Evolutionary conservation across 805 yeast species (phyloP), one percentile per base, ranked within the genome.

Genomic region (Metschnikowia continentalis): DNA sequence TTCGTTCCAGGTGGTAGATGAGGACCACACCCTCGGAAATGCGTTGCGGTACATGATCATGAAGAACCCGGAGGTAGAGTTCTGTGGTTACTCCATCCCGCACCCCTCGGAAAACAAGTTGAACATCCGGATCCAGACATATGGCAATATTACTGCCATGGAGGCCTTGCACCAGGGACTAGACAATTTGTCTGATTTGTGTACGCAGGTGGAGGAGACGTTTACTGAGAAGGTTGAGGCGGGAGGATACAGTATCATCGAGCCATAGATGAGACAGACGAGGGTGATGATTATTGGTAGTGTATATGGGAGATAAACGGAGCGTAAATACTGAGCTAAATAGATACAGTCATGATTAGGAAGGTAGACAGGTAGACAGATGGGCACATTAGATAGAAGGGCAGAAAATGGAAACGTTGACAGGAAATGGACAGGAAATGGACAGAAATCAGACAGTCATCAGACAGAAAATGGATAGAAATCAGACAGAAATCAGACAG

Each of bases 61-160:
- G 96, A 91, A 92, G 72, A 94, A 94, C 61, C 97, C 97, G 36
- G 96, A 90, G 58, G 99, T 94, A 23, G 99, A 94, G 66, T 94
- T 94, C 68, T 92, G 98, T 66, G 99, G 99, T 50, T 94, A 94
- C 72, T 90, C 97, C 41, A 94, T 94, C 59, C 99, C 99, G 10
- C 99, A 94, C 70, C 99, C 99, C 17, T 88, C 96, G 35, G 99
- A 94, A 71, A 78, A 89, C 54, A 86, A 87, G 59, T 75, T 94
- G 70, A 90, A 94, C 71, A 68, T 94, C 51, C 83, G 99, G 72
- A 90, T 94, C 56, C 99, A 94, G 73, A 94, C 99, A 0, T 91
- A 90, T 64, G 97, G 86, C 46, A 72, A 71, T 53, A 79, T 82
- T 57, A 85, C 97, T 3, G 98, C 98, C 3, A 83, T 88, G 37